Conservation (phyloP, 2,329 filamentous ascomycete genomes). For the Lizonia empirigonia region DNA sequence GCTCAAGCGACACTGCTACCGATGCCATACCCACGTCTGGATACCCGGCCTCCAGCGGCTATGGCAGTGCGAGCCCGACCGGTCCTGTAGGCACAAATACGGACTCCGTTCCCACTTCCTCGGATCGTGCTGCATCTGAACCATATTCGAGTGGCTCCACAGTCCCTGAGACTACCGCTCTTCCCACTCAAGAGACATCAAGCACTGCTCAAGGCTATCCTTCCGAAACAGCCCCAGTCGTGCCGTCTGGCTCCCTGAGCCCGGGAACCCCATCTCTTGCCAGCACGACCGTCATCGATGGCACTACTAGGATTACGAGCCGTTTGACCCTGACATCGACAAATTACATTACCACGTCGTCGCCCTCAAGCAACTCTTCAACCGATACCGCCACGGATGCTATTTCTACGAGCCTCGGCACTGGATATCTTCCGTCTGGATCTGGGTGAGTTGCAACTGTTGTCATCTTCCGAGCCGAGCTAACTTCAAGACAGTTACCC, state of each 20-base stretch:
- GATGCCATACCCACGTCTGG: conserved; percentile 7
- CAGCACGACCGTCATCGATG: conserved; percentile 21
- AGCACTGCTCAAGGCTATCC: neutral
- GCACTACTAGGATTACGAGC: conserved; percentile 35
- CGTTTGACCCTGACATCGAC: conserved; percentile 30
- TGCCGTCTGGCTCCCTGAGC: conserved; percentile 3
- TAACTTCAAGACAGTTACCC: conserved; percentile 20
- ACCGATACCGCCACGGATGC: conserved; percentile 25
- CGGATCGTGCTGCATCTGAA: neutral
- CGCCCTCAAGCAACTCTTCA: conserved; percentile 12
- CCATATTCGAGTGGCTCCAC: neutral
- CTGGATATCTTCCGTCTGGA: conserved; percentile 28
- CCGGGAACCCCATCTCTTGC: conserved; percentile 12
- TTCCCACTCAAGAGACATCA: conserved; percentile 3
- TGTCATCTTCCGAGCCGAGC: neutral
- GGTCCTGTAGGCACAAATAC: conserved; percentile 5
- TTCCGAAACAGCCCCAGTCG: conserved; percentile 2
- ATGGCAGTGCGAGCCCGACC: neutral
- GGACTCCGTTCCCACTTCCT: conserved; percentile 10
- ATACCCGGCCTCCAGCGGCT: neutral
- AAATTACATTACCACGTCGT: conserved; percentile 25
- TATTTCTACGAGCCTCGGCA: conserved; percentile 26
- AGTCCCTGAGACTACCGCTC: conserved; percentile 2
- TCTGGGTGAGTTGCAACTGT: conserved; percentile 29
- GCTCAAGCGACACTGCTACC: conserved; percentile 3